Evolutionary conservation across 2,329 filamentous ascomycete genomes (phyloP).

Genomic region (Cercospora berteroae): DNA sequence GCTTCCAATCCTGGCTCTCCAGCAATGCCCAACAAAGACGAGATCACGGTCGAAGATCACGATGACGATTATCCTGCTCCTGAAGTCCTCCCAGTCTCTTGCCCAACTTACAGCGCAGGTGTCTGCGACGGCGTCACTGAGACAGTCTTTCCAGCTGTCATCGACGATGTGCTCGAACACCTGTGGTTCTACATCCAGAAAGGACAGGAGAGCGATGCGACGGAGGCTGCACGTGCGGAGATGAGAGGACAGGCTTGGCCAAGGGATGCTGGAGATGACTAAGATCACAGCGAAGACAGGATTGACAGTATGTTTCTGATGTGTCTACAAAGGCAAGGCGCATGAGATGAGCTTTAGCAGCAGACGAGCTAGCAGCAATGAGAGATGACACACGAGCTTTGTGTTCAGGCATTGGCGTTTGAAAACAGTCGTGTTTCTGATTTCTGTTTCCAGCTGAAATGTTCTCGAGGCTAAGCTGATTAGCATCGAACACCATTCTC

Average conservation of each 20-base stretch:
- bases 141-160: slow-evolving; percentile 22
- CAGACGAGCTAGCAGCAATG: background rate
- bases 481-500: too few relatives aligned
- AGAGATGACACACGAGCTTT: background rate
- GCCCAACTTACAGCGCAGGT: slow-evolving; percentile 23
- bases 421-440: background rate
- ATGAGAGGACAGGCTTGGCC: background rate
- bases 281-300: background rate
- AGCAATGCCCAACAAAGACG: background rate
- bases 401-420: background rate
- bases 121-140: slow-evolving; percentile 19
- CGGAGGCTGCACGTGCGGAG: background rate
- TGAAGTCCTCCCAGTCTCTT: slow-evolving; percentile 7
- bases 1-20: background rate
- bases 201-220: background rate
- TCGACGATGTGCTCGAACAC: slow-evolving; percentile 22
- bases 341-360: background rate
- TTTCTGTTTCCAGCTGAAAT: background rate
- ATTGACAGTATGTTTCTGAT: background rate
- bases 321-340: background rate
- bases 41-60: background rate
- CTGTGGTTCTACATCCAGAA: slow-evolving; percentile 13
- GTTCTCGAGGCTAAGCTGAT: background rate
- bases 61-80: slow-evolving; percentile 1
- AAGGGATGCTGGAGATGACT: background rate